Conservation (phyloP, 31 red algal genomes). For the Porphyra umbilicalis region DNA sequence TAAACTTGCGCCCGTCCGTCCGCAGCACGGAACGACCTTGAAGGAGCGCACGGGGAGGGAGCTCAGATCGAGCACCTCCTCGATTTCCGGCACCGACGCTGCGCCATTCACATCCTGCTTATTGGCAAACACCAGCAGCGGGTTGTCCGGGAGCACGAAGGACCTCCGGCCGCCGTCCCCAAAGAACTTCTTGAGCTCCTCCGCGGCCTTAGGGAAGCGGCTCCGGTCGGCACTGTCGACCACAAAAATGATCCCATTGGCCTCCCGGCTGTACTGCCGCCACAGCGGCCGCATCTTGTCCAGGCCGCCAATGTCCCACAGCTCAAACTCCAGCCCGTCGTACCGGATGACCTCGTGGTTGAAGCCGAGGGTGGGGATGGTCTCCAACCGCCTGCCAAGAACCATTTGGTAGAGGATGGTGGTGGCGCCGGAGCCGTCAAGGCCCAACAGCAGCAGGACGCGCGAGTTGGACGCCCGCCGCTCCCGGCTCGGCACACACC, state of each 20-base stretch:
- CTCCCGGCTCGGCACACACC: constrained; percentile 30
- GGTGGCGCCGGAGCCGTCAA: constrained; percentile 84
- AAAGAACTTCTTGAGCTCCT: constrained; percentile 76
- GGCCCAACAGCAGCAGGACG: constrained; percentile 71
- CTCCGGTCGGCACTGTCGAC: constrained; percentile 69
- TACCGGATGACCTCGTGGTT: constrained; percentile 68
- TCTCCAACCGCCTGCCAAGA: constrained; percentile 55
- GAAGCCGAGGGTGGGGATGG: constrained; percentile 89
- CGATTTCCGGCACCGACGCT: constrained; percentile 22
- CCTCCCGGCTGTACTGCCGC: constrained; percentile 74
- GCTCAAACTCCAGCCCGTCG: constrained; percentile 61
- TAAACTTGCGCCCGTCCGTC: constrained; percentile 11
- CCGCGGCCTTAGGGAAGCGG: constrained; percentile 45
- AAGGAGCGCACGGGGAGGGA: constrained; percentile 23
- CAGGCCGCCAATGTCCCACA: constrained; percentile 88
- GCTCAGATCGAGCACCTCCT: constrained; percentile 39
- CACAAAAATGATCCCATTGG: constrained; percentile 87
- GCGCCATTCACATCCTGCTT: constrained; percentile 74
- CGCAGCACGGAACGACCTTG: constrained; percentile 36
- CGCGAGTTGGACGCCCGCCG: constrained; percentile 27
- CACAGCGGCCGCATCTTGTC: constrained; percentile 95
- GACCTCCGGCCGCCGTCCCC: constrained; percentile 50
- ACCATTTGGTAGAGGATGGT: constrained; percentile 93
- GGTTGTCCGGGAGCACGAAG: constrained; percentile 23
- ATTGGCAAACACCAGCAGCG: constrained; percentile 87